These are phyloP conservation scores for Verbena officinalis DNA, from an alignment of 257 asterid species.

Conservation along the genomic window DNA sequence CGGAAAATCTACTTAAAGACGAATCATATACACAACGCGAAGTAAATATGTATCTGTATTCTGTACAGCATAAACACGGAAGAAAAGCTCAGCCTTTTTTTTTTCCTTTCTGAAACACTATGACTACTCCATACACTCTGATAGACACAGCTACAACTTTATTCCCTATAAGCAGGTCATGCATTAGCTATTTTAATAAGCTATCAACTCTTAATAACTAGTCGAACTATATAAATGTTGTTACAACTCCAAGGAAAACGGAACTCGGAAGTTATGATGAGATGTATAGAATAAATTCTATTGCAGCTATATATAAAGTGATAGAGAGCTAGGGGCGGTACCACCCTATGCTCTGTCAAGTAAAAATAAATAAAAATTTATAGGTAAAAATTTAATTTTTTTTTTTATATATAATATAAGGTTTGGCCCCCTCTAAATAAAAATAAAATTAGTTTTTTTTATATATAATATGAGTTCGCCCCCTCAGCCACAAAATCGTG, in stretches of 20 bases:
- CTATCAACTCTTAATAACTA: neutral
- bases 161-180: neutral
- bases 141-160: neutral
- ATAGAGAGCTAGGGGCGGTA: neutral
- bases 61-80: conserved; percentile 1
- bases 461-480: too few relatives aligned
- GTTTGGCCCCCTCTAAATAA: too few relatives aligned
- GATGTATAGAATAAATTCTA: neutral
- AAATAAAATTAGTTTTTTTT: too few relatives aligned
- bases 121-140: neutral
- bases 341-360: too few relatives aligned
- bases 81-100: neutral
- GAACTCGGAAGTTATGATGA: neutral
- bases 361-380: too few relatives aligned
- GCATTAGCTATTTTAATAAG: neutral
- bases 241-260: neutral
- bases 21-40: neutral
- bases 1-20: neutral
- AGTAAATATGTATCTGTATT: neutral
- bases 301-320: neutral
- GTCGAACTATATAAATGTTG: neutral
- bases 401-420: too few relatives aligned
- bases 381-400: too few relatives aligned
- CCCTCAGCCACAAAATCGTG: too few relatives aligned
- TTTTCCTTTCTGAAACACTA: neutral